phyloP scores from a whole-genome alignment of 192 early-diverging fungal genomes.

The Coemansia sp. region DNA sequence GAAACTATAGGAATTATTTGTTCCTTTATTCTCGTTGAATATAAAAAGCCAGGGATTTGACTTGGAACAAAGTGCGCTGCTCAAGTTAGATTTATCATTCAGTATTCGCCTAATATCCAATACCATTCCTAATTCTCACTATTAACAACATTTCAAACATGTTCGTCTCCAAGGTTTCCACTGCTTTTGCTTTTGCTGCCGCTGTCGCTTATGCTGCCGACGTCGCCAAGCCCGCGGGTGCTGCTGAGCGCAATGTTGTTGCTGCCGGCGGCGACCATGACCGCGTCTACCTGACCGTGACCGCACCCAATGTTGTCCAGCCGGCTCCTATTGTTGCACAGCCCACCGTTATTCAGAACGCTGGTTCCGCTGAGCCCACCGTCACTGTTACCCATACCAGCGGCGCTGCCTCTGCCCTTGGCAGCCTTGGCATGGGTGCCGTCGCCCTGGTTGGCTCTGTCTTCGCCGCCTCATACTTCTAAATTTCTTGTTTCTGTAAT shows the following conservation, averaged over 20 bases:
- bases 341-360: conserved; percentile 42
- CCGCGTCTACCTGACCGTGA: conserved; percentile 37
- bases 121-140: neutral
- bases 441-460: conserved; percentile 40
- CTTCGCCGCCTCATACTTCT: conserved; percentile 40
- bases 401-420: conserved; percentile 26
- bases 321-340: conserved; percentile 21
- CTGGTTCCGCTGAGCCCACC: conserved; percentile 28
- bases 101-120: conserved; percentile 1
- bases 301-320: conserved; percentile 33
- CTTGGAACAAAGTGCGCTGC: neutral
- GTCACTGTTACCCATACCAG: conserved; percentile 35
- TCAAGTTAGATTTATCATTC: conserved; percentile 4
- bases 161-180: conserved; percentile 38
- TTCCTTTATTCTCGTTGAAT: neutral
- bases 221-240: conserved; percentile 11
- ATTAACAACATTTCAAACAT: neutral
- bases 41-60: neutral
- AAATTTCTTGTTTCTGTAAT: neutral
- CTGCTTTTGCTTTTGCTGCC: conserved; percentile 32
- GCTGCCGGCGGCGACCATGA: conserved; percentile 16
- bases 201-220: conserved; percentile 21
- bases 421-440: conserved; percentile 30
- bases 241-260: conserved; percentile 10
- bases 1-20: too few relatives aligned